Base-by-base conservation (phyloP, 176 grass and related monocot species). In the Carex kokanica region DNA sequence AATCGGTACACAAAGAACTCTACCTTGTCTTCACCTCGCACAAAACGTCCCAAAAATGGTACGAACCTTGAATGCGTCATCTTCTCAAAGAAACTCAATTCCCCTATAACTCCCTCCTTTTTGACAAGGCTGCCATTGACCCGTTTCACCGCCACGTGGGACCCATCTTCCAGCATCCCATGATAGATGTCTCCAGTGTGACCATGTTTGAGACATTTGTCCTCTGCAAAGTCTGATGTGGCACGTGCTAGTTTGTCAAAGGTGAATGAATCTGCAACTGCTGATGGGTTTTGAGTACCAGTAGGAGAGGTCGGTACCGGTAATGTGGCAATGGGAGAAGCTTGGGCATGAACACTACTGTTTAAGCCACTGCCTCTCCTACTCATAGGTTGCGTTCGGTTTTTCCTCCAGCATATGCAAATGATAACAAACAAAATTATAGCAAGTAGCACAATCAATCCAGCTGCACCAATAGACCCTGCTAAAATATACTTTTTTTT, bases 1-100 rank as follows among this genome's bases (percentile, higher is more conserved):
- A 90, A 84, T 58, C 87, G 91, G 79, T 98, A 98, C 18, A 93
- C 88, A 6, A 93, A 62, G 70, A 93, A 84, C 79, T 91, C 85
- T 60, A 90, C 89, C 1, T 91, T 87, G 1, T 87, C 90, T 41
- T 88, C 84, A 84, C 86, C 78, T 29, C 8, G 84, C 11, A 72
- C 74, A 79, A 90, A 82, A 88, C 83, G 88, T 45, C 93, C 96
- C 75, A 95, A 74, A 80, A 93, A 88, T 57, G 89, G 91, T 31
- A 93, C 88, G 21, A 98, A 89, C 74, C 91, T 90, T 2, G 4
- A 56, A 87, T 91, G 87, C 5, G 83, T 82, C 65, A 88, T 72
- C 59, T 88, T 91, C 12, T 60, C 64, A 55, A 91, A 86, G 29
- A 93, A 88, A 58, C 77, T 27, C 83, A 98, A 66, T 75, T 95